phyloP scores from a whole-genome alignment of 768 basidiomycete genomes.

The Lactarius hatsudake region DNA sequence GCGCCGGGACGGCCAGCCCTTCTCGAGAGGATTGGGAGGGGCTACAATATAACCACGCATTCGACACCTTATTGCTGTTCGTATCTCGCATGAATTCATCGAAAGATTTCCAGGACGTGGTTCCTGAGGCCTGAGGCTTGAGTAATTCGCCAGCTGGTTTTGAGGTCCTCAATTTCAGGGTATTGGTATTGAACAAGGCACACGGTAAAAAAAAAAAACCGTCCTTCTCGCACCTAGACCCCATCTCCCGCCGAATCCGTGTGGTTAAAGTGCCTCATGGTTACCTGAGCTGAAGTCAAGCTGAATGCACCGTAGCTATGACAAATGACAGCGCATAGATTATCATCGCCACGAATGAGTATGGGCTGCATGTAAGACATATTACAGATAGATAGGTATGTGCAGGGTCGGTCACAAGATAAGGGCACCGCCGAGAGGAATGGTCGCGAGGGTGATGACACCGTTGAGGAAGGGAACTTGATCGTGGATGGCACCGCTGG shows the following conservation, averaged over 20 bases:
- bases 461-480: slow-evolving; percentile 8
- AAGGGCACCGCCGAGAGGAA: slow-evolving; percentile 4
- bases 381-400: not conserved
- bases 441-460: slow-evolving; percentile 1
- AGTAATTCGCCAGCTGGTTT: not conserved
- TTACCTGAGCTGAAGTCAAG: not conserved
- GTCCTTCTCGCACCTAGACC: not conserved
- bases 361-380: not conserved
- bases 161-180: not conserved
- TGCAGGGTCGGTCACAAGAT: not conserved
- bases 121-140: not conserved
- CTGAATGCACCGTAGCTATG: not conserved
- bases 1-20: no score
- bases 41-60: no score
- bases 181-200: not conserved
- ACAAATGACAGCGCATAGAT: not conserved
- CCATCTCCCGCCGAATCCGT: not conserved
- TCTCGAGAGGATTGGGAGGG: no score
- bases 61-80: no score
- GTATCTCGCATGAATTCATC: no score
- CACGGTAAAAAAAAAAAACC: not conserved
- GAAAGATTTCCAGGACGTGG: not conserved
- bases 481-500: not conserved
- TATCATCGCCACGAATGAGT: not conserved
- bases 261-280: not conserved